Conservation (phyloP, 306 rosid genomes). For the Nissolia schottii region DNA sequence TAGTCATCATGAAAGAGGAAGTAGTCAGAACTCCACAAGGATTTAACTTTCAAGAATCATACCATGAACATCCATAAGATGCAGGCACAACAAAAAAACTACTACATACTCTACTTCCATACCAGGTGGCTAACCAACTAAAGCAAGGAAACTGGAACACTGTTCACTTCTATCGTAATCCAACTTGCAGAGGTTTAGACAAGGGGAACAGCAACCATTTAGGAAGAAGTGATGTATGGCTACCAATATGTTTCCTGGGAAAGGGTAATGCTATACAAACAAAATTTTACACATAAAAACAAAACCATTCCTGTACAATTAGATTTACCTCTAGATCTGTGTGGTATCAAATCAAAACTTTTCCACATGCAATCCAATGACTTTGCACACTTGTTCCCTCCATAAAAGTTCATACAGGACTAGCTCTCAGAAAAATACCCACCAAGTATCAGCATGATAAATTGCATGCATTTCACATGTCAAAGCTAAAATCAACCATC, state of each 20-base stretch:
- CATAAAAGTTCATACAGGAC: not conserved
- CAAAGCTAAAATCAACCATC: slow-evolving; percentile 10
- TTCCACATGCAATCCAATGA: slow-evolving; percentile 2
- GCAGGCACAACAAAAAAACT: slow-evolving; percentile 8
- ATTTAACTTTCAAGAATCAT: not conserved
- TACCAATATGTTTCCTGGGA: not conserved
- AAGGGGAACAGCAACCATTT: not conserved
- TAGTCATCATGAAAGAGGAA: slow-evolving; percentile 37
- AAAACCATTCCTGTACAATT: not conserved
- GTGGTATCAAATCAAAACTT: not conserved
- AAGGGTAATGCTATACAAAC: slow-evolving; percentile 9
- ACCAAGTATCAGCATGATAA: not conserved
- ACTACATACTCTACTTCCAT: slow-evolving; percentile 10
- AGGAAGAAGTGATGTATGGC: not conserved
- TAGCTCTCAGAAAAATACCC: not conserved
- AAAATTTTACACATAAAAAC: not conserved
- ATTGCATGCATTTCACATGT: not conserved
- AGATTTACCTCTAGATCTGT: not conserved
- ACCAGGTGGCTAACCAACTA: slow-evolving; percentile 8
- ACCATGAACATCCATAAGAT: slow-evolving; percentile 4
- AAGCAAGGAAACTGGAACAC: not conserved
- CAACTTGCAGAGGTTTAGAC: not conserved
- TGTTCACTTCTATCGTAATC: slow-evolving; percentile 4
- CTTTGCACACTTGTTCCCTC: not conserved
- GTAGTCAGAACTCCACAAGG: slow-evolving; percentile 19